Evolutionary conservation across 2,329 filamentous ascomycete species (phyloP).

Genomic region (Corynespora cassiicola): DNA sequence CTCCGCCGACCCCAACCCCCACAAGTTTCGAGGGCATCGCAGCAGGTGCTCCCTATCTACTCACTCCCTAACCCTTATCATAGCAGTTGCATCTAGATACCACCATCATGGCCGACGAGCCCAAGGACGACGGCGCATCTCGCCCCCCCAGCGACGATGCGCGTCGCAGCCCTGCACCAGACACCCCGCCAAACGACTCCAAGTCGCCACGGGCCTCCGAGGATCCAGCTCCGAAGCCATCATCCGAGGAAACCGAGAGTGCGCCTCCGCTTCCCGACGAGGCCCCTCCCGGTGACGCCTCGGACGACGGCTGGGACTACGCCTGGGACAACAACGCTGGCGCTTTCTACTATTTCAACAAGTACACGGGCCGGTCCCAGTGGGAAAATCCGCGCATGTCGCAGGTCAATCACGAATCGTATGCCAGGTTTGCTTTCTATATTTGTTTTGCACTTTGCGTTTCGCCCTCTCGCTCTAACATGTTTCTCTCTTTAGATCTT

Average conservation of each 20-base stretch:
- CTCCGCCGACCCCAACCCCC: too few species aligned
- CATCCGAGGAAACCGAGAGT: constrained; percentile 15
- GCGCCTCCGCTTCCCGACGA: constrained; percentile 57
- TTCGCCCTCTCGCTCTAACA: constrained; percentile 38
- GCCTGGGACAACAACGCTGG: constrained; percentile 74
- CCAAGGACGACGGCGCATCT: too few species aligned
- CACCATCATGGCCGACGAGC: too few species aligned
- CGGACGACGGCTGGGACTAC: constrained; percentile 83
- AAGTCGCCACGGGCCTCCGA: too few species aligned
- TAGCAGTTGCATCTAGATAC: too few species aligned
- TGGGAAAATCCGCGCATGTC: constrained; percentile 87
- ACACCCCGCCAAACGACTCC: too few species aligned
- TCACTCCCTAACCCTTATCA: too few species aligned
- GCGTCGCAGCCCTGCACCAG: too few species aligned
- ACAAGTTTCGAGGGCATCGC: too few species aligned
- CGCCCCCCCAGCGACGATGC: too few species aligned
- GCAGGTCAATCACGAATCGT: constrained; percentile 43
- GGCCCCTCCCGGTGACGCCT: constrained; percentile 57
- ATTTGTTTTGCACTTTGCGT: constrained; percentile 26
- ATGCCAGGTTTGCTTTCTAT: constrained; percentile 46
- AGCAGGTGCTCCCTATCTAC: too few species aligned
- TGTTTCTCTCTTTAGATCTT: constrained; percentile 29
- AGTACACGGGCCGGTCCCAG: constrained; percentile 74
- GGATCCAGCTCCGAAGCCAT: not conserved
- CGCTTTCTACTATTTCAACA: constrained; percentile 85